Conservation (phyloP, 805 yeast genomes). For the Pichia paraexigua region DNA sequence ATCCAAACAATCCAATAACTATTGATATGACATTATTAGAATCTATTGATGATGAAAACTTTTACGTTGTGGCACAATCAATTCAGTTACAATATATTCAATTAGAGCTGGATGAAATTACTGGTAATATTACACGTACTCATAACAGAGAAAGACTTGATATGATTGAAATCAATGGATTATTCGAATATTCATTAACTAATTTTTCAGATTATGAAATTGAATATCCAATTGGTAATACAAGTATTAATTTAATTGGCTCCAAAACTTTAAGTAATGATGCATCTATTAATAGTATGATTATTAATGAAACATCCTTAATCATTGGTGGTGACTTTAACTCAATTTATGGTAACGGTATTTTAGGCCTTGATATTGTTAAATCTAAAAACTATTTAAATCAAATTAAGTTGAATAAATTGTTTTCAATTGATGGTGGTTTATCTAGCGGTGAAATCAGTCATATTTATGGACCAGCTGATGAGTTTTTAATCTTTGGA, state of each 20-base stretch:
- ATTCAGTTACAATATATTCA: constrained; percentile 34
- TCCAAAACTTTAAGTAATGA: constrained; percentile 27
- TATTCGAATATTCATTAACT: constrained; percentile 71
- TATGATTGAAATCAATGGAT: constrained; percentile 44
- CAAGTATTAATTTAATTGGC: constrained; percentile 37
- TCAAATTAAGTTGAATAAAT: constrained; percentile 5
- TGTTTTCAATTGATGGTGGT: constrained; percentile 28
- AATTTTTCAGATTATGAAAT: constrained; percentile 40
- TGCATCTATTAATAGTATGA: constrained; percentile 34
- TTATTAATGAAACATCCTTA: constrained; percentile 27
- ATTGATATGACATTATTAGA: constrained; percentile 35
- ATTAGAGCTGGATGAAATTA: constrained; percentile 9
- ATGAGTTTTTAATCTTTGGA: constrained; percentile 40
- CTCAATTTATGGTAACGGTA: constrained; percentile 30
- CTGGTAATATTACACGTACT: constrained; percentile 1
- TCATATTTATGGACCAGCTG: constrained; percentile 18
- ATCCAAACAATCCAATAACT: constrained; percentile 27
- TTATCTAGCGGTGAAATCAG: constrained; percentile 28
- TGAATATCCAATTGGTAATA: constrained; percentile 35
- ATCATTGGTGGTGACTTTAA: constrained; percentile 44
- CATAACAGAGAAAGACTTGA: not conserved
- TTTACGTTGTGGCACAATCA: constrained; percentile 66
- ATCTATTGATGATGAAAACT: constrained; percentile 26
- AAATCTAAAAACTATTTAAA: constrained; percentile 14
- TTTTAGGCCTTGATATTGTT: constrained; percentile 28